These are phyloP conservation scores for Akanthomyces uredinophilus DNA, from an alignment of 2,329 filamentous ascomycete species.

Conservation along the genomic window DNA sequence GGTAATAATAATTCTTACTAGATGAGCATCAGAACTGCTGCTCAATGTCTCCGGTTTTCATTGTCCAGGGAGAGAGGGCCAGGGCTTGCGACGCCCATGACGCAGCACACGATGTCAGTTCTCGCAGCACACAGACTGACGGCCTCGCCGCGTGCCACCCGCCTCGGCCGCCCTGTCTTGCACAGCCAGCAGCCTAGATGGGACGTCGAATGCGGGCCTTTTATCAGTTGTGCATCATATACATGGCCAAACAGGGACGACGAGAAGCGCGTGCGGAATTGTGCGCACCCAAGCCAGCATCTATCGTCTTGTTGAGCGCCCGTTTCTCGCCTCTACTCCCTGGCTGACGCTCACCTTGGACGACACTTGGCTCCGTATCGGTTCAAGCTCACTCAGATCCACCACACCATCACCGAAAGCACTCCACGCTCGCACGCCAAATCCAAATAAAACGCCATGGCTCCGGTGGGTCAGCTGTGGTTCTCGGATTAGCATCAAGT, in stretches of 20 bases:
- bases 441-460: slow-evolving; percentile 13
- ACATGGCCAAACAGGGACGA: background rate
- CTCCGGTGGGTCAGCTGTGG: slow-evolving; percentile 8
- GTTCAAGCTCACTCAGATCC: slow-evolving; percentile 11
- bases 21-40: background rate
- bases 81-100: background rate
- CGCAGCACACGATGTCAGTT: background rate
- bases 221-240: background rate
- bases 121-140: background rate
- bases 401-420: slow-evolving; percentile 11
- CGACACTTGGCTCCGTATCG: slow-evolving; percentile 7
- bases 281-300: background rate
- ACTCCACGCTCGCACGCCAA: background rate
- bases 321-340: background rate
- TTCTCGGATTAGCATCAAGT: slow-evolving; percentile 9
- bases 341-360: slow-evolving; percentile 4
- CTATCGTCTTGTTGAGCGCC: background rate
- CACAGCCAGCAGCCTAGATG: slow-evolving; percentile 2
- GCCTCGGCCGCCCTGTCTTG: background rate
- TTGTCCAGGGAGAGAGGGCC: background rate
- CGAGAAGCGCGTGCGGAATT: background rate
- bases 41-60: background rate
- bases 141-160: background rate
- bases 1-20: too few species aligned
- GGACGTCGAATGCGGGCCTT: background rate